Conservation (phyloP, 371 early-diverging fungal genomes). For the Cokeromyces recurvatus region DNA sequence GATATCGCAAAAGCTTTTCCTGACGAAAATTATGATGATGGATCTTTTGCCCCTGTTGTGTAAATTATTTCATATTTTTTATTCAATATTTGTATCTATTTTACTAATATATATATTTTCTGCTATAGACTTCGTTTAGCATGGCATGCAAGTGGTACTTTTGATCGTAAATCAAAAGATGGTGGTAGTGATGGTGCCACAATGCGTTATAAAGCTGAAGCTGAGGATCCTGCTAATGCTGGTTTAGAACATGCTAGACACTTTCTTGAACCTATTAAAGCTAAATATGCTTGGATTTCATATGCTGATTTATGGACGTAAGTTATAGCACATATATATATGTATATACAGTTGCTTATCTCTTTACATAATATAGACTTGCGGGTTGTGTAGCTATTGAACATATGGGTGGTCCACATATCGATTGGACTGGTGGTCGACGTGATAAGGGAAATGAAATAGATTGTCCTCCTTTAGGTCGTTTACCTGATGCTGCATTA, state of each 20-base stretch:
- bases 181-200: constrained; percentile 85
- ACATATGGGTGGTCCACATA: constrained; percentile 77
- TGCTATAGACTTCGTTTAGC: constrained; percentile 64
- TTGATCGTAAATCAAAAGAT: constrained; percentile 57
- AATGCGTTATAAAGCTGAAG: constrained; percentile 68
- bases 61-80: constrained; percentile 27
- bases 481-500: constrained; percentile 81
- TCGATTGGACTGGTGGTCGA: constrained; percentile 80
- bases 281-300: constrained; percentile 63
- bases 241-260: constrained; percentile 71
- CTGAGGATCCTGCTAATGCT: constrained; percentile 73
- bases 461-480: constrained; percentile 74
- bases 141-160: constrained; percentile 87
- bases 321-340: constrained; percentile 42
- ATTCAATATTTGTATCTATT: background rate
- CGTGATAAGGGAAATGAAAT: constrained; percentile 51
- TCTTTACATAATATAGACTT: constrained; percentile 48
- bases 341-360: constrained; percentile 20
- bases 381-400: constrained; percentile 84
- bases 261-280: constrained; percentile 75
- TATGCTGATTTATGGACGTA: constrained; percentile 84
- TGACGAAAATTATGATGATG: constrained; percentile 76
- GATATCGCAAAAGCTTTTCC: constrained; percentile 59
- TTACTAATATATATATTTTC: constrained; percentile 1
- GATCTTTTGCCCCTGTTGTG: constrained; percentile 77